Conservation (phyloP, 176 grass and related monocot genomes). For the Triticum dicoccoides region DNA sequence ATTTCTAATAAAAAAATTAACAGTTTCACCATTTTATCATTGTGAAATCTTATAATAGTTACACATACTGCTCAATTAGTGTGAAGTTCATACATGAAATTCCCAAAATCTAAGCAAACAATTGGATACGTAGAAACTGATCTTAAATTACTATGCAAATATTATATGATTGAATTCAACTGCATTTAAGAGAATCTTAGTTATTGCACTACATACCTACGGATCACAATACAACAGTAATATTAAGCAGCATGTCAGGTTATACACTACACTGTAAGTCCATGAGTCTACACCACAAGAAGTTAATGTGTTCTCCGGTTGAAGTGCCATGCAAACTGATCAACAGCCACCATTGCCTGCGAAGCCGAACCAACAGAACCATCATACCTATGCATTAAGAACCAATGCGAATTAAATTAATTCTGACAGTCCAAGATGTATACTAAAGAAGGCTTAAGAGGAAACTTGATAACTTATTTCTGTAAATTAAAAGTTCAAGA, state of each 20-base stretch:
- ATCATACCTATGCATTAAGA: conserved; percentile 64
- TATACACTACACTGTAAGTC: not conserved
- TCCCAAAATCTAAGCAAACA: not conserved
- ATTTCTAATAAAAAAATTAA: not conserved
- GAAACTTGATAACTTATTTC: not conserved
- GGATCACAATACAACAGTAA: not conserved
- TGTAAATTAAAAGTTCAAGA: conserved; percentile 16
- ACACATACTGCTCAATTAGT: not conserved
- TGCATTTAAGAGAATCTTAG: not conserved
- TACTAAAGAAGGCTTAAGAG: not conserved
- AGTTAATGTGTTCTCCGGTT: conserved; percentile 61
- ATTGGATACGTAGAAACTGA: not conserved
- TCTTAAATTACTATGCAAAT: not conserved
- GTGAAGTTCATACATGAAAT: not conserved
- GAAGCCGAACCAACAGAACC: conserved; percentile 77
- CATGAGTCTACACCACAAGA: not conserved
- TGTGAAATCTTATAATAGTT: not conserved
- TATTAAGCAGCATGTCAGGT: not conserved
- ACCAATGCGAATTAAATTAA: not conserved
- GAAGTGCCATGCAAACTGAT: conserved; percentile 76
- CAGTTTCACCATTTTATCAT: not conserved
- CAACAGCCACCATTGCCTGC: conserved; percentile 70
- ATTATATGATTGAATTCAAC: not conserved
- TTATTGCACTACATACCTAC: not conserved
- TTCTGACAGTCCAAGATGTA: not conserved